Conservation (phyloP, 257 asterid species). For the Coffea eugenioides region DNA sequence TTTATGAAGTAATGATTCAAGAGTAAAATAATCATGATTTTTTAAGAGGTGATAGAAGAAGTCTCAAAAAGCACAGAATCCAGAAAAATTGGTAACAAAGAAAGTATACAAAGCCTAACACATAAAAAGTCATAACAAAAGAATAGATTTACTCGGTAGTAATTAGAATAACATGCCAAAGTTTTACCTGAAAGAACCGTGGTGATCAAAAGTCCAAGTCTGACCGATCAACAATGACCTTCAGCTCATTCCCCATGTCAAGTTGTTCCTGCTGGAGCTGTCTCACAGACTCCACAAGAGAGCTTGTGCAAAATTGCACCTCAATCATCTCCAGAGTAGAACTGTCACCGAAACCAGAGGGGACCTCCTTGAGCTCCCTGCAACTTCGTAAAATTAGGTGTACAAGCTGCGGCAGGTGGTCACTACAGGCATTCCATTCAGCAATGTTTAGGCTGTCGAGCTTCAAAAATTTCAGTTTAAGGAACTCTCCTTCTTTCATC, state of each 20-base stretch:
- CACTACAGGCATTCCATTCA: constrained; percentile 3
- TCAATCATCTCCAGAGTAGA: background rate
- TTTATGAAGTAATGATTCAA: too few species aligned
- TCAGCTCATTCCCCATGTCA: constrained; percentile 2
- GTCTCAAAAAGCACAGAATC: too few species aligned
- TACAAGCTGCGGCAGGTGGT: background rate
- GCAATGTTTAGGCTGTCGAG: constrained; percentile 1
- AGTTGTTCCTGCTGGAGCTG: background rate
- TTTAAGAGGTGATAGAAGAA: too few species aligned
- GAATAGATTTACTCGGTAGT: too few species aligned
- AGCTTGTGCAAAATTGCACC: background rate
- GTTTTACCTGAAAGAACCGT: background rate
- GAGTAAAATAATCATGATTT: too few species aligned
- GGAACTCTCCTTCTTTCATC: background rate
- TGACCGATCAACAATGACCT: background rate
- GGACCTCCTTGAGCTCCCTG: constrained; percentile 9
- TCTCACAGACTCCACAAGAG: background rate
- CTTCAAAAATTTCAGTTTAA: constrained; percentile 1
- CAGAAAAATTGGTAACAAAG: too few species aligned
- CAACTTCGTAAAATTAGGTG: constrained; percentile 8
- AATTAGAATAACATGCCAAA: too few species aligned
- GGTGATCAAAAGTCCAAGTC: background rate
- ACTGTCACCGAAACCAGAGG: background rate
- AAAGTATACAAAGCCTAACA: too few species aligned
- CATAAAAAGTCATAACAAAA: too few species aligned